A percentile compares a stretch with the other conserved stretches of the same genome.
These are phyloP conservation scores for Suhomyces emberorum DNA, from an alignment of 805 yeast genomes.

Conservation along the genomic window DNA sequence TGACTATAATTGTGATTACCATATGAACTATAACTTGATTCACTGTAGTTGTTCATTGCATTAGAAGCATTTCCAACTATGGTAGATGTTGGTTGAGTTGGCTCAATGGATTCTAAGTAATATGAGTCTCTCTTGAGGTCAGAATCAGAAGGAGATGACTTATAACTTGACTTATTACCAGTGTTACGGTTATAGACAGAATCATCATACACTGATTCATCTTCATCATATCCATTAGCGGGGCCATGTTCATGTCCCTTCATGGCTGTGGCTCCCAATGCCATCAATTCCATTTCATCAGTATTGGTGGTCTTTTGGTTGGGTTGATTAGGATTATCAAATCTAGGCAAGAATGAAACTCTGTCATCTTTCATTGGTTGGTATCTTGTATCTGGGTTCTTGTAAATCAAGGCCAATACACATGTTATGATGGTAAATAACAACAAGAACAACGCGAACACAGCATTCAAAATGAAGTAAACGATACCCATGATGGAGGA, in stretches of 20 bases:
- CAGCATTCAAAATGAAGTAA: conserved; percentile 85
- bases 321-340: conserved; percentile 34
- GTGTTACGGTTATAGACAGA: conserved; percentile 8
- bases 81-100: conserved; percentile 43
- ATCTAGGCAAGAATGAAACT: conserved; percentile 85
- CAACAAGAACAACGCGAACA: conserved; percentile 75
- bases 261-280: conserved; percentile 68
- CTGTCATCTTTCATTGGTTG: conserved; percentile 97
- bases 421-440: conserved; percentile 88
- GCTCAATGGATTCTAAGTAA: conserved; percentile 29
- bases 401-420: conserved; percentile 74
- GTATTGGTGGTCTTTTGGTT: conserved; percentile 16
- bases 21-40: conserved; percentile 4
- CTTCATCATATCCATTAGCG: conserved; percentile 25
- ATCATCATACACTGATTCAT: conserved; percentile 33
- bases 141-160: neutral
- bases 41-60: conserved; percentile 21
- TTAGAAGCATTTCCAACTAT: conserved; percentile 38
- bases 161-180: conserved; percentile 1
- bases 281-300: conserved; percentile 63
- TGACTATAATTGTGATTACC: neutral
- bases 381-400: conserved; percentile 92
- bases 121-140: conserved; percentile 24
- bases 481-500: conserved; percentile 90
- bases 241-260: conserved; percentile 51